Conservation (phyloP, 129 eudicot species). For the Cynara cardunculus region DNA sequence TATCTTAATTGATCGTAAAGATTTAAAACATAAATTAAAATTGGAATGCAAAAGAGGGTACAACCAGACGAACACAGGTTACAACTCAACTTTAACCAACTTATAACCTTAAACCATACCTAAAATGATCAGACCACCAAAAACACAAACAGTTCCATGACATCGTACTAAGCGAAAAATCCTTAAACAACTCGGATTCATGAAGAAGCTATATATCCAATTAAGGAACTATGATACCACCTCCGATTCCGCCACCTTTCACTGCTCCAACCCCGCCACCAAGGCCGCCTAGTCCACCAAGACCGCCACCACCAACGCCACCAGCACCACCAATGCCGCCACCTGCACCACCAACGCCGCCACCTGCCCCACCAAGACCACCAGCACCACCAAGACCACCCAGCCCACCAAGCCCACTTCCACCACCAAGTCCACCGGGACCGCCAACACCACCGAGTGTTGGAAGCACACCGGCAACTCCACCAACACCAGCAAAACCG, state of each 20-base stretch:
- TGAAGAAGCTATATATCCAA: neutral
- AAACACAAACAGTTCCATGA: neutral
- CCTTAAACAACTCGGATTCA: neutral
- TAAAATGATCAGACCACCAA: neutral
- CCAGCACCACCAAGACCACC: slow-evolving; percentile 42
- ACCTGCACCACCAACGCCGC: slow-evolving; percentile 34
- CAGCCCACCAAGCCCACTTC: slow-evolving; percentile 20
- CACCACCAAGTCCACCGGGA: slow-evolving; percentile 41
- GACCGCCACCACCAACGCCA: slow-evolving; percentile 27
- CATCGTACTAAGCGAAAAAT: neutral
- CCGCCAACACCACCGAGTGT: slow-evolving; percentile 43
- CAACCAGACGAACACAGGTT: neutral
- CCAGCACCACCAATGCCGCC: slow-evolving; percentile 12
- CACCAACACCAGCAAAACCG: slow-evolving; percentile 50
- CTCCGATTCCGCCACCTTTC: slow-evolving; percentile 37
- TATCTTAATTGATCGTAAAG: neutral
- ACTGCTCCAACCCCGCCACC: slow-evolving; percentile 37
- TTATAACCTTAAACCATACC: neutral
- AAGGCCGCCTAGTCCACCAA: slow-evolving; percentile 17
- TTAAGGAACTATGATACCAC: slow-evolving; percentile 29
- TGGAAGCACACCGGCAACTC: slow-evolving; percentile 40
- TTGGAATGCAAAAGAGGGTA: neutral
- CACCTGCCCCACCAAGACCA: neutral
- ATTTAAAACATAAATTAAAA: neutral
- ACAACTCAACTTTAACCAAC: neutral